These are phyloP conservation scores for Xylaria cubensis DNA, from an alignment of 495 filamentous ascomycete genomes.

Conservation along the genomic window DNA sequence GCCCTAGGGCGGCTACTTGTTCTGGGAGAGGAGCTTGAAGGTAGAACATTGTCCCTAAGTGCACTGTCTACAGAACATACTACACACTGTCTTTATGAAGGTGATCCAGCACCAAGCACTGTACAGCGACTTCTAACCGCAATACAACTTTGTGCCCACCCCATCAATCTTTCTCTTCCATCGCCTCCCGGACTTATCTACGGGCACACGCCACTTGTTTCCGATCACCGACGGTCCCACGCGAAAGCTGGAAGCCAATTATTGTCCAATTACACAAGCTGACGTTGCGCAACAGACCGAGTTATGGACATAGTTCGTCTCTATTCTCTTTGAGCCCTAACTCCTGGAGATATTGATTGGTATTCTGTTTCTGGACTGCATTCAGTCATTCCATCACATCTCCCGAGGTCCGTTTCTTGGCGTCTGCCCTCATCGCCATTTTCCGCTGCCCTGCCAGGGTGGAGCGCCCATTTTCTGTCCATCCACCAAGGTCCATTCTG, in stretches of 20 bases:
- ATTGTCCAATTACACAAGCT: slow-evolving; percentile 23
- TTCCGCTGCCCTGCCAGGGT: background rate
- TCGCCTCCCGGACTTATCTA: slow-evolving; percentile 34
- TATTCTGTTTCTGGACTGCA: background rate
- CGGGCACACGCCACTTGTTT: slow-evolving; percentile 39
- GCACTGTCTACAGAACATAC: background rate
- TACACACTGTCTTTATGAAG: background rate
- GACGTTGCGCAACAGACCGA: background rate
- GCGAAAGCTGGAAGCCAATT: slow-evolving; percentile 28
- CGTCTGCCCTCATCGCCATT: background rate
- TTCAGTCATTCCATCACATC: background rate
- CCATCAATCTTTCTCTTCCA: slow-evolving; percentile 11
- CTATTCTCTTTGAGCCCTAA: background rate
- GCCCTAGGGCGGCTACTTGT: background rate
- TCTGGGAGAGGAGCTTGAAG: background rate
- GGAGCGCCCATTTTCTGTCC: slow-evolving; percentile 9
- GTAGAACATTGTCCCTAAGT: background rate
- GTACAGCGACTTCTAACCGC: background rate
- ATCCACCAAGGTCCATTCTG: background rate
- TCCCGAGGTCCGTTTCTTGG: slow-evolving; percentile 3
- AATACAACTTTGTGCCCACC: background rate
- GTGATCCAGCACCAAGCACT: background rate
- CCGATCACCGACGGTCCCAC: slow-evolving; percentile 35
- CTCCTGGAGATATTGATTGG: background rate
- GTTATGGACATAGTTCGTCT: background rate